Evolutionary conservation across 192 early-diverging fungal genomes (phyloP).

Genomic region (Entomortierella chlamydospora): DNA sequence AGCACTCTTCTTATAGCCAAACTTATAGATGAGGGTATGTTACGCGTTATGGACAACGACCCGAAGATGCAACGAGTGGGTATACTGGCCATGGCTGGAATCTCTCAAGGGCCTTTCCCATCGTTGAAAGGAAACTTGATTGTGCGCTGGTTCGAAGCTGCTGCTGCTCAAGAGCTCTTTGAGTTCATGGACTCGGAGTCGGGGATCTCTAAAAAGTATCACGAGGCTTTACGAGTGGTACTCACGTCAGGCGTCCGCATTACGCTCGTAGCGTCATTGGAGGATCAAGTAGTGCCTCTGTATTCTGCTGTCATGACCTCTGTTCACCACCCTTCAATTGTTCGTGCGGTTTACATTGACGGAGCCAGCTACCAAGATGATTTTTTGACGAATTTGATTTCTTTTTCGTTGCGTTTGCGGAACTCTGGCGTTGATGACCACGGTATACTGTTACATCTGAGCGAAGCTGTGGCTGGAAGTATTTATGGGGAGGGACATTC

Average conservation of each 20-base stretch:
- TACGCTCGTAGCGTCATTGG: slow-evolving; percentile 86
- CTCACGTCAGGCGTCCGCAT: slow-evolving; percentile 78
- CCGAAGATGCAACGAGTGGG: slow-evolving; percentile 75
- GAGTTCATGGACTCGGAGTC: slow-evolving; percentile 89
- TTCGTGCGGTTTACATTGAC: slow-evolving; percentile 91
- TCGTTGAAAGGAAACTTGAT: slow-evolving; percentile 84
- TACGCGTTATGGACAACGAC: slow-evolving; percentile 65
- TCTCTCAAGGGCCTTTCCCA: slow-evolving; percentile 91
- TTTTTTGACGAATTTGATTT: slow-evolving; percentile 89
- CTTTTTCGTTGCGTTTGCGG: slow-evolving; percentile 87
- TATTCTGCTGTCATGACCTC: slow-evolving; percentile 81
- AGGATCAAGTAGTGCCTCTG: slow-evolving; percentile 96
- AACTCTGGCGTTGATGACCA: slow-evolving; percentile 92
- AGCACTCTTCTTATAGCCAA: slow-evolving; percentile 80
- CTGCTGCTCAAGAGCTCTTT: slow-evolving; percentile 93
- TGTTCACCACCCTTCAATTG: slow-evolving; percentile 81
- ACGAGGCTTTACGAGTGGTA: slow-evolving; percentile 74
- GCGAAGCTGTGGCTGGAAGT: slow-evolving; percentile 87
- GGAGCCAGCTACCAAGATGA: slow-evolving; percentile 83
- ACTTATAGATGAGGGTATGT: slow-evolving; percentile 69
- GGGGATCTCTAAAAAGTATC: slow-evolving; percentile 75
- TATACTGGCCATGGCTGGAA: slow-evolving; percentile 93
- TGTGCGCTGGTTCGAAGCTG: slow-evolving; percentile 90
- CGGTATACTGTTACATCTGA: slow-evolving; percentile 86
- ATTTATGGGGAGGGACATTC: slow-evolving; percentile 93